These are phyloP conservation scores for Syncephalastrum sp. DNA, from an alignment of 371 early-diverging fungal species.

Conservation along the genomic window DNA sequence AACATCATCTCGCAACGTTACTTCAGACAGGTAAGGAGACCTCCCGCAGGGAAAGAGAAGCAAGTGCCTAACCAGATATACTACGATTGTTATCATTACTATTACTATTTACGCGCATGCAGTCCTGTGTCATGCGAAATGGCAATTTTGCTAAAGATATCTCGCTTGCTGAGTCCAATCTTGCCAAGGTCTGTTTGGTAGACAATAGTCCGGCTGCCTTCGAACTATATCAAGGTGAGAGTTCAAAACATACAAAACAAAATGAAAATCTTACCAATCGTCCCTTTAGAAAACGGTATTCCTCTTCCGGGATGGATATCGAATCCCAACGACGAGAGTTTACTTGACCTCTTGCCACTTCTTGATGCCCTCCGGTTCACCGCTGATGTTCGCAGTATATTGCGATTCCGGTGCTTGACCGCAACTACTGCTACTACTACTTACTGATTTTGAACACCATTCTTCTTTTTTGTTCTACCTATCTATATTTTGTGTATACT, in stretches of 20 bases:
- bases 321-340: slow-evolving; percentile 77
- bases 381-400: slow-evolving; percentile 77
- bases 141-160: slow-evolving; percentile 91
- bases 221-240: slow-evolving; percentile 76
- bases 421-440: too few relatives aligned
- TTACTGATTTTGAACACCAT: too few relatives aligned
- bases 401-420: slow-evolving; percentile 28
- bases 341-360: slow-evolving; percentile 83
- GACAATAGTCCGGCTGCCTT: slow-evolving; percentile 92
- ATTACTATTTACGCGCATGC: background rate
- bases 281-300: slow-evolving; percentile 75
- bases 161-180: slow-evolving; percentile 74
- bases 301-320: slow-evolving; percentile 82
- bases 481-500: too few relatives aligned
- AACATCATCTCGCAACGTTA: slow-evolving; percentile 77
- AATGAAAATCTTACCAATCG: slow-evolving; percentile 3
- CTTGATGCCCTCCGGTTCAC: slow-evolving; percentile 84
- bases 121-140: slow-evolving; percentile 71
- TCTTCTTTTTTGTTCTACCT: too few relatives aligned
- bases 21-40: slow-evolving; percentile 74
- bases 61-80: background rate
- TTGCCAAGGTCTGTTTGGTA: slow-evolving; percentile 85
- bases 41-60: background rate
- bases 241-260: background rate
- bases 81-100: background rate